Evolutionary conservation across 345 rosid species (phyloP).

Genomic region (Gynandropsis gynandra): DNA sequence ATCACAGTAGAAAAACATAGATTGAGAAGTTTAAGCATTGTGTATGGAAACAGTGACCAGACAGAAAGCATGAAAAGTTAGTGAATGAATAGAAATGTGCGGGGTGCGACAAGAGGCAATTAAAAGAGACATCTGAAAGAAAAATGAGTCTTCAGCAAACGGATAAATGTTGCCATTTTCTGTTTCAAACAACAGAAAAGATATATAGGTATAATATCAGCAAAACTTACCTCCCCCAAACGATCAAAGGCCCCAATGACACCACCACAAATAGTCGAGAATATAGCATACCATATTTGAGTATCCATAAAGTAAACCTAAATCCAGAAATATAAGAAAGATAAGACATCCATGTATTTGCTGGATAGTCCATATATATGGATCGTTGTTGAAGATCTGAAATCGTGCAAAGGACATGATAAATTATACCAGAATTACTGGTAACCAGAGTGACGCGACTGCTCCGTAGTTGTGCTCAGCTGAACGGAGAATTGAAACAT

Average conservation of each 20-base stretch:
- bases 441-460: constrained; percentile 73
- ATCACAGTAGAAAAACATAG: background rate
- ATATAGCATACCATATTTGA: constrained; percentile 91
- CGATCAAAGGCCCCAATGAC: constrained; percentile 89
- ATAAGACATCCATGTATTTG: constrained; percentile 12
- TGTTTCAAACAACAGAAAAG: background rate
- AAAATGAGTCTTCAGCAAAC: background rate
- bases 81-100: background rate
- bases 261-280: constrained; percentile 89
- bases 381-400: constrained; percentile 1
- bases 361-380: constrained; percentile 4
- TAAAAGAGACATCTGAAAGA: constrained; percentile 1
- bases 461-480: constrained; percentile 72
- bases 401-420: constrained; percentile 3
- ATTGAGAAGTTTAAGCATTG: background rate
- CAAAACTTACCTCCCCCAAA: constrained; percentile 73
- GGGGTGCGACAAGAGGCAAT: background rate
- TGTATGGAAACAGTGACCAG: background rate
- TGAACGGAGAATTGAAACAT: constrained; percentile 28
- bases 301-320: constrained; percentile 95
- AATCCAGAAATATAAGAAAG: constrained; percentile 22
- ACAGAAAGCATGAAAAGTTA: constrained; percentile 1
- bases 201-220: constrained; percentile 4
- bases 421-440: constrained; percentile 56
- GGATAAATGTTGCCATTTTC: constrained; percentile 1